These are phyloP conservation scores for Linnemannia zychae DNA, from an alignment of 192 early-diverging fungal species.

Conservation along the genomic window DNA sequence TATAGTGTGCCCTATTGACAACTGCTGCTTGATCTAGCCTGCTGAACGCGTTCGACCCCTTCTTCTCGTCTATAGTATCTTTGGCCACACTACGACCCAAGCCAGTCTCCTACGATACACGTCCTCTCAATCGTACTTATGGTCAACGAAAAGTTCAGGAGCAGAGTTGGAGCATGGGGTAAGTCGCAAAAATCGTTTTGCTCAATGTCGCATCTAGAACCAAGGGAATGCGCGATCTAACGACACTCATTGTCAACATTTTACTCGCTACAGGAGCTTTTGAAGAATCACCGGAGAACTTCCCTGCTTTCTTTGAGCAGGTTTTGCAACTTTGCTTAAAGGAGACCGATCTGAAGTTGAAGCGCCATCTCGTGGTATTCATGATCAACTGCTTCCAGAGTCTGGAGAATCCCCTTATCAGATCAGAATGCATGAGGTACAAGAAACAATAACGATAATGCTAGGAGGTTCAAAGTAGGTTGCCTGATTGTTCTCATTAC, in stretches of 20 bases:
- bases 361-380: constrained; percentile 77
- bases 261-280: constrained; percentile 54
- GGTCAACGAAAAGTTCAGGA: constrained; percentile 92
- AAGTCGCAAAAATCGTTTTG: not conserved
- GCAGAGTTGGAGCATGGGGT: constrained; percentile 75
- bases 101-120: constrained; percentile 63
- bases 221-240: not conserved
- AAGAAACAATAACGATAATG: not conserved
- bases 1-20: not conserved
- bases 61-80: constrained; percentile 69
- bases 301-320: constrained; percentile 70
- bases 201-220: not conserved
- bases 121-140: constrained; percentile 86
- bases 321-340: constrained; percentile 63
- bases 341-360: constrained; percentile 47
- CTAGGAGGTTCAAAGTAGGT: not conserved
- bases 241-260: not conserved
- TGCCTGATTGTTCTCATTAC: not conserved
- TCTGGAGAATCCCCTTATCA: constrained; percentile 82
- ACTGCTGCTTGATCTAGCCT: not conserved
- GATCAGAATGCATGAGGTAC: constrained; percentile 81
- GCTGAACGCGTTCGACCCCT: not conserved
- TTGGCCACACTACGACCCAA: constrained; percentile 77
- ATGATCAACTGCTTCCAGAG: constrained; percentile 88
- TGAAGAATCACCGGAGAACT: constrained; percentile 59